Evolutionary conservation across 179 eudicot genomes (phyloP).

Genomic region (Dionaea muscipula): DNA sequence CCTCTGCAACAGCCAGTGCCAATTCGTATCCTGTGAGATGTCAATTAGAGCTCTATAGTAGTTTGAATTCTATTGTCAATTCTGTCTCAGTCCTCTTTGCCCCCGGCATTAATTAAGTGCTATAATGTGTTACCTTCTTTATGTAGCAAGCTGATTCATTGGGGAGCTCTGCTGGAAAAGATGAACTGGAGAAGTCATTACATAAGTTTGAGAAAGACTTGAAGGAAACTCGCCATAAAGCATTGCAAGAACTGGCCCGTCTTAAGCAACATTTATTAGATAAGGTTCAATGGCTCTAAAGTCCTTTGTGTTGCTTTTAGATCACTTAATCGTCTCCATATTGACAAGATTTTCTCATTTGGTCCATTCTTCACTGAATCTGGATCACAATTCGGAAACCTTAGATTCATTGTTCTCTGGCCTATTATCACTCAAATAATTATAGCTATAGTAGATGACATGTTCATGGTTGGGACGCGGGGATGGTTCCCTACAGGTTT

Average conservation of each 20-base stretch:
- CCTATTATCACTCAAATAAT: too few species aligned
- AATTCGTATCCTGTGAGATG: slow-evolving; percentile 12
- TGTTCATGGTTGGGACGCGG: too few species aligned
- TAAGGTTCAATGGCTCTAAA: slow-evolving; percentile 37
- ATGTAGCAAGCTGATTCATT: slow-evolving; percentile 22
- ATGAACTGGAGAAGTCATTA: slow-evolving; percentile 49
- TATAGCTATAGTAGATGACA: too few species aligned
- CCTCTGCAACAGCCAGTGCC: slow-evolving; percentile 11
- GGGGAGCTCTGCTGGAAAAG: slow-evolving; percentile 42
- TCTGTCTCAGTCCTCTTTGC: slow-evolving; percentile 1
- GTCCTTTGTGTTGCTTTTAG: neutral
- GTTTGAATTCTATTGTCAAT: slow-evolving; percentile 16
- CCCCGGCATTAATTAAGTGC: neutral
- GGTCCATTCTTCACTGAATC: too few species aligned
- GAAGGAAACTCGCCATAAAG: slow-evolving; percentile 58
- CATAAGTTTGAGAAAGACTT: slow-evolving; percentile 57
- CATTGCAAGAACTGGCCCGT: slow-evolving; percentile 67
- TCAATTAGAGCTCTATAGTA: slow-evolving; percentile 18
- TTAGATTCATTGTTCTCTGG: too few species aligned
- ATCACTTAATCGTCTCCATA: neutral
- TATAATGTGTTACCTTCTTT: slow-evolving; percentile 2
- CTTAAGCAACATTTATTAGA: slow-evolving; percentile 91
- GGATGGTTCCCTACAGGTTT: too few species aligned
- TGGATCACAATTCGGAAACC: too few species aligned
- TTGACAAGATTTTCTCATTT: too few species aligned